Conservation (phyloP, 2,329 filamentous ascomycete genomes). For the Gaeumannomyces tritici region DNA sequence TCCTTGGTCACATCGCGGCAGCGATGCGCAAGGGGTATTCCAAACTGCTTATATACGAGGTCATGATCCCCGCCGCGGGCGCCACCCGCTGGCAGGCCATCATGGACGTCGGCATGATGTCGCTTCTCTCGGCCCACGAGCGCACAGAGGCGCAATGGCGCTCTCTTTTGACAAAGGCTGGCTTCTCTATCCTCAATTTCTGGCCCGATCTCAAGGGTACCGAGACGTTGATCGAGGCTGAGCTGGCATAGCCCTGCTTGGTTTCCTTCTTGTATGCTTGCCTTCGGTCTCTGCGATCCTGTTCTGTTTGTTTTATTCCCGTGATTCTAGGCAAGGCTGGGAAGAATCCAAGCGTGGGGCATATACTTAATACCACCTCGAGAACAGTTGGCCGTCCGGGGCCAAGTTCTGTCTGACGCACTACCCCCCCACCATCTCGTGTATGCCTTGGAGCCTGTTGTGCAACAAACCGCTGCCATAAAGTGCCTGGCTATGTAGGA, state of each 20-base stretch:
- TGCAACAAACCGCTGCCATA: too few relatives aligned
- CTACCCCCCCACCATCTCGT: too few relatives aligned
- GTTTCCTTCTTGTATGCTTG: too few relatives aligned
- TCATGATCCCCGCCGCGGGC: conserved; percentile 22
- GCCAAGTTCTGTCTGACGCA: too few relatives aligned
- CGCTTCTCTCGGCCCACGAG: conserved; percentile 17
- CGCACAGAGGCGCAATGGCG: conserved; percentile 20
- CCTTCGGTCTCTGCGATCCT: too few relatives aligned
- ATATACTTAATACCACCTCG: too few relatives aligned
- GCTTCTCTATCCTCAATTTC: conserved; percentile 17
- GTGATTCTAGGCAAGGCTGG: too few relatives aligned
- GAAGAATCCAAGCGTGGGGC: too few relatives aligned
- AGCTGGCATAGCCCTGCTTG: conserved; percentile 5
- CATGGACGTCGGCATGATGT: conserved; percentile 26
- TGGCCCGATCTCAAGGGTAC: conserved; percentile 15
- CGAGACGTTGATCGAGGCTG: conserved; percentile 11
- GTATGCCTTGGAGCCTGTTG: too few relatives aligned
- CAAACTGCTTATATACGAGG: conserved; percentile 27
- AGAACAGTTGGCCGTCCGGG: too few relatives aligned
- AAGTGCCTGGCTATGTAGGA: too few relatives aligned
- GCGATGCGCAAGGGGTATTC: conserved; percentile 28
- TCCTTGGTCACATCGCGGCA: conserved; percentile 19
- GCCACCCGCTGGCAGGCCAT: conserved; percentile 19
- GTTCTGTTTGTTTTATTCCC: too few relatives aligned
- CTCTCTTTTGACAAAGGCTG: conserved; percentile 15